phyloP scores from a whole-genome alignment of 176 grass and related monocot genomes.

The Oryza meridionalis region DNA sequence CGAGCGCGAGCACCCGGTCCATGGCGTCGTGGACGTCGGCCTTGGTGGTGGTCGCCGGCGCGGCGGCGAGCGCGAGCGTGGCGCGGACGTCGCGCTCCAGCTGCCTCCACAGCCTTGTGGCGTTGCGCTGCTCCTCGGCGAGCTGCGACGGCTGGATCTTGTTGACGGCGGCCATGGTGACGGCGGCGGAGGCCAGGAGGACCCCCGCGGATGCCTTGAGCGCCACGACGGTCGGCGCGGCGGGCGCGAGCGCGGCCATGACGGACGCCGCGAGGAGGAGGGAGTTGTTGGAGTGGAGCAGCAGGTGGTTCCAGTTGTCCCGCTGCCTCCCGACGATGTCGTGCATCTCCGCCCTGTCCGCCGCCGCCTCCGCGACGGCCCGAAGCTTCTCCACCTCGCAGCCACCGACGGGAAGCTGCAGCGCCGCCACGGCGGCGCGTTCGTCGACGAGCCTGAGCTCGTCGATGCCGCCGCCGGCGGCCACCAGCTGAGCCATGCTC shows the following conservation, averaged over 20 bases:
- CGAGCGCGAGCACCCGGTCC: conserved; percentile 47
- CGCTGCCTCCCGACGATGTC: conserved; percentile 66
- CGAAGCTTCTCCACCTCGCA: conserved; percentile 40
- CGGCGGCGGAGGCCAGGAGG: conserved; percentile 36
- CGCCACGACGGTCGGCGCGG: not conserved
- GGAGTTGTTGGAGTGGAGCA: conserved; percentile 66
- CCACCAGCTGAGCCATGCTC: not conserved
- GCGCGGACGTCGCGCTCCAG: conserved; percentile 44
- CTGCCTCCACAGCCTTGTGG: conserved; percentile 52
- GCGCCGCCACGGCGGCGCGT: not conserved
- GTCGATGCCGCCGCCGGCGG: not conserved
- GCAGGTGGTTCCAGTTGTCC: conserved; percentile 78
- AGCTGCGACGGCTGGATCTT: conserved; percentile 75
- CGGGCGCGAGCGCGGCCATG: conserved; percentile 49
- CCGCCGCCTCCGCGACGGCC: conserved; percentile 50
- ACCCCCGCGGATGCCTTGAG: conserved; percentile 40
- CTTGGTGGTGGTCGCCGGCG: not conserved
- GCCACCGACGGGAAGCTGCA: not conserved
- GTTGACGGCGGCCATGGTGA: conserved; percentile 47
- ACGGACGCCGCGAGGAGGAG: conserved; percentile 49
- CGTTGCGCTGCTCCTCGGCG: conserved; percentile 71
- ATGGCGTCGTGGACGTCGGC: conserved; percentile 18
- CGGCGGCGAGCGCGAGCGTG: not conserved
- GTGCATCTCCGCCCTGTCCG: conserved; percentile 66
- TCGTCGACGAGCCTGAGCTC: not conserved